phyloP scores from a whole-genome alignment of 495 filamentous ascomycete genomes.

The Bryoglossum gracile region DNA sequence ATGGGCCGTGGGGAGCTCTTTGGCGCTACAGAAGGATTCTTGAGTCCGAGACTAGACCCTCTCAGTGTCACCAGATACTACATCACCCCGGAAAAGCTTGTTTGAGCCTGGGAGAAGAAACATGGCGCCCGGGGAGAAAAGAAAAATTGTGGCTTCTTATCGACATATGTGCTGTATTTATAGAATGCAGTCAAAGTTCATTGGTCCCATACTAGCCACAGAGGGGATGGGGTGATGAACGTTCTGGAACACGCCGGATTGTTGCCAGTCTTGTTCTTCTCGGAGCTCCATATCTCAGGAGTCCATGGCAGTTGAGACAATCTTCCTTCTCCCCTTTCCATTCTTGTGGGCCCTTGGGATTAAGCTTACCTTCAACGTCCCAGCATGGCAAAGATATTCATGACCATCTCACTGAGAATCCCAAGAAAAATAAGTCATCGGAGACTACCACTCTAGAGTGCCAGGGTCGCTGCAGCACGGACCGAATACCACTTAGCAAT shows the following conservation, averaged over 20 bases:
- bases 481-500: not conserved
- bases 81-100: constrained; percentile 3
- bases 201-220: no score
- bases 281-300: not conserved
- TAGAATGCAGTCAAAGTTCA: no score
- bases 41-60: not conserved
- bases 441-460: not conserved
- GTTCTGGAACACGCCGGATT: no score
- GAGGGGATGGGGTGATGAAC: no score
- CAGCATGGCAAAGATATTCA: not conserved
- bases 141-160: not conserved
- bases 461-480: not conserved
- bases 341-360: not conserved
- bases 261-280: not conserved
- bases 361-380: not conserved
- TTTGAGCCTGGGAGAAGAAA: not conserved
- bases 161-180: not conserved
- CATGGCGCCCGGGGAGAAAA: constrained; percentile 1
- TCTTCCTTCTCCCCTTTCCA: not conserved
- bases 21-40: not conserved
- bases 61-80: constrained; percentile 2
- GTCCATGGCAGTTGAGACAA: not conserved
- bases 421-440: not conserved
- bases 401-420: not conserved
- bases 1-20: no score